phyloP scores from a whole-genome alignment of 768 basidiomycete genomes.

The Strobilomyces confusus region DNA sequence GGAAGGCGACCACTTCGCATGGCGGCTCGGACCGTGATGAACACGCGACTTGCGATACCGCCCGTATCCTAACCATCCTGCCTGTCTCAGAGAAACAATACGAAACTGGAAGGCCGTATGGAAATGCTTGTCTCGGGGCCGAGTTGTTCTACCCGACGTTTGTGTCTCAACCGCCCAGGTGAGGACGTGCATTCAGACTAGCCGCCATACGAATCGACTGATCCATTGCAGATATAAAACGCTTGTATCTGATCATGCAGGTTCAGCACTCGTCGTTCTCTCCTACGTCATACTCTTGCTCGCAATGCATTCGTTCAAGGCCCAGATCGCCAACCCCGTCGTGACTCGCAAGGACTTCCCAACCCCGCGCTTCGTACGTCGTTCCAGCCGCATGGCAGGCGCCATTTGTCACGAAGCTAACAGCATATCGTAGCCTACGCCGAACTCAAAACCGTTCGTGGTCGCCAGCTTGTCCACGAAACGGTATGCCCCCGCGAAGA shows the following conservation, averaged over 20 bases:
- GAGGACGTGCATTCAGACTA: not conserved
- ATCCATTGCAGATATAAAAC: not conserved
- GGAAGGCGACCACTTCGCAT: too few species aligned
- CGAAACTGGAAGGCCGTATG: too few species aligned
- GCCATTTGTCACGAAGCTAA: not conserved
- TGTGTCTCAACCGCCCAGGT: too few species aligned
- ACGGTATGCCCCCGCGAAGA: not conserved
- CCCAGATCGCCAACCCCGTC: not conserved
- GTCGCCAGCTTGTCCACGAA: not conserved
- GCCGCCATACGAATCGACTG: not conserved
- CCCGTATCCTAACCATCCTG: too few species aligned
- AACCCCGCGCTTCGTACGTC: not conserved
- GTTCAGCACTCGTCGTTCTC: not conserved
- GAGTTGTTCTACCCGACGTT: too few species aligned
- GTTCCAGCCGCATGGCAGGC: not conserved
- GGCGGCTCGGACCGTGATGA: too few species aligned
- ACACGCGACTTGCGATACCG: too few species aligned
- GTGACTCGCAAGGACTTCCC: not conserved
- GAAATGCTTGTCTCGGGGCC: too few species aligned
- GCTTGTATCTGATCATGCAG: not conserved
- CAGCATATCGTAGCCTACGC: not conserved
- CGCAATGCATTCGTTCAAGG: not conserved
- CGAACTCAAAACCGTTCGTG: constrained; percentile 7
- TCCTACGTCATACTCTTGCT: not conserved
- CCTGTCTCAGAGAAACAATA: too few species aligned